Base-by-base conservation (phyloP, 192 early-diverging fungal species). In the Backusella circina region DNA sequence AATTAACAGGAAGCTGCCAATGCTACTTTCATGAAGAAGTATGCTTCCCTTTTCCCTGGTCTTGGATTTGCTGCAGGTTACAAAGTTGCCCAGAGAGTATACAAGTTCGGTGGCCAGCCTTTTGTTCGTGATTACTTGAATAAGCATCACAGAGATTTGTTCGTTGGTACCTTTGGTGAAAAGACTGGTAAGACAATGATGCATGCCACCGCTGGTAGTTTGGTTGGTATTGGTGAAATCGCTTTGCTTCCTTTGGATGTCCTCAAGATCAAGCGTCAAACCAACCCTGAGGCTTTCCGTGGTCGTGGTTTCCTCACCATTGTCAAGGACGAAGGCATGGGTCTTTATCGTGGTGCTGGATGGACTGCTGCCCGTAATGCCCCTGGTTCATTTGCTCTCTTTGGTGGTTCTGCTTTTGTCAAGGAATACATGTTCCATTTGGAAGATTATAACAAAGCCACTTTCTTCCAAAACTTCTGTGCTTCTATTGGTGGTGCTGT, bases 91-190 rank as follows among this genome's bases (percentile, higher is more conserved):
- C 98, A 99, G 86, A 90, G 98, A 74, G 88, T 98, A 65, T 99
- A 99, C 91, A 99, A 99, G 85, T 99, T 97, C 75, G 97, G 96
- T 77, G 98, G 98, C 5, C 98, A 99, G 85, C 96, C 97, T 16
- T 95, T 94, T 75, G 95, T 95, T 36, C 94, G 93, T 80, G 98
- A 99, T 85, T 95, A 90, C 80, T 79, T 99, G 67, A 94, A 95
- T 84, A 90, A 77, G 50, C 79, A 98, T 85, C 88, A 97, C 87
- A 91, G 91, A 72, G 77, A 82, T 26, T 65, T 84, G 44, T 99
- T 99, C 82, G 86, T 89, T 44, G 78, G 78, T 26, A 83, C 89
- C 32, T 98, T 98, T 89, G 96, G 97, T 35, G 98, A 99, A 79
- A 91, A 93, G 79, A 94, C 93, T 71, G 92, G 94, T 75, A 98